These are phyloP conservation scores for Pseudogymnoascus sp. DNA, from an alignment of 2,329 filamentous ascomycete species.

Conservation along the genomic window DNA sequence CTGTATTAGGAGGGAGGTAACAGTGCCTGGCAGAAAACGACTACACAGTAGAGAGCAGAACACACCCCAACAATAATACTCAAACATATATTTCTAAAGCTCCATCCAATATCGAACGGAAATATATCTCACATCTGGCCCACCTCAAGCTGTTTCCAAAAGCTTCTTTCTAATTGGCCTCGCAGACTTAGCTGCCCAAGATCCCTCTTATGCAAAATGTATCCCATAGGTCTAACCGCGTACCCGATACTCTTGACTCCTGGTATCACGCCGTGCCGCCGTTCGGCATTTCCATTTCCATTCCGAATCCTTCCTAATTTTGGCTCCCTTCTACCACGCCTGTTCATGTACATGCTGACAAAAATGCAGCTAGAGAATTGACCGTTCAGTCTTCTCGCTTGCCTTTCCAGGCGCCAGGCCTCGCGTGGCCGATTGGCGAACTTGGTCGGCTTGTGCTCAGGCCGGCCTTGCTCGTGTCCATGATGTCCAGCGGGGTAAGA, in stretches of 20 bases:
- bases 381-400: background rate
- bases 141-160: background rate
- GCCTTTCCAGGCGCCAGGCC: constrained; percentile 25
- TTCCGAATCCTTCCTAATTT: background rate
- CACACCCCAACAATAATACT: background rate
- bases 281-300: background rate
- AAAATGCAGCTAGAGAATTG: background rate
- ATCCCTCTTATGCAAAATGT: background rate
- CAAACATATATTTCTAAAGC: constrained; percentile 1
- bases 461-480: constrained; percentile 35
- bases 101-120: background rate
- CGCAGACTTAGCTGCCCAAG: background rate
- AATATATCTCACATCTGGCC: background rate
- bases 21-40: background rate
- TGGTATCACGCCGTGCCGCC: background rate
- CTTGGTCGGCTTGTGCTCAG: constrained; percentile 46
- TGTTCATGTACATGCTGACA: background rate
- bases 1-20: background rate
- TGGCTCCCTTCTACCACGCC: background rate
- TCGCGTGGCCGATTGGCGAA: constrained; percentile 39
- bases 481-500: constrained; percentile 18
- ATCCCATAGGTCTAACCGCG: background rate
- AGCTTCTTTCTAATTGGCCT: background rate
- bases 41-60: background rate
- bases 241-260: background rate